Evolutionary conservation across 441 rosid species (phyloP).

Genomic region (Populus hybrid): DNA sequence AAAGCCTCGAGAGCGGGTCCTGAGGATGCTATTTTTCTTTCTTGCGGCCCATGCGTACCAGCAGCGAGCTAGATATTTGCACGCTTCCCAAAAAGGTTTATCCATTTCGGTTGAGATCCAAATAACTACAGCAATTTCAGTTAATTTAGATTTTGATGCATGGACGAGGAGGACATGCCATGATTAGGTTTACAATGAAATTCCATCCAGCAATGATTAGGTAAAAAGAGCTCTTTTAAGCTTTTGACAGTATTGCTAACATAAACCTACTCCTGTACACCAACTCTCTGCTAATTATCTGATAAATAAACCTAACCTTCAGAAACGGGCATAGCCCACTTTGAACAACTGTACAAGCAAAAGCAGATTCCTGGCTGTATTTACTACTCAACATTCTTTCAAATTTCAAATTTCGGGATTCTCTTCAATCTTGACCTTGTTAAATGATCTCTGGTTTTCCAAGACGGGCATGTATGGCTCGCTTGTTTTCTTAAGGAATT

Average conservation of each 20-base stretch:
- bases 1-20: not conserved
- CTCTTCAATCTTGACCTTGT: slow-evolving; percentile 35
- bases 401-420: slow-evolving; percentile 23
- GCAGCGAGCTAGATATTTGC: not conserved
- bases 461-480: slow-evolving; percentile 46
- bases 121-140: not conserved
- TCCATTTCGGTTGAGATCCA: not conserved
- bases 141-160: not conserved
- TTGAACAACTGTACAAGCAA: not conserved
- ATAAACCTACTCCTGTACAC: not conserved
- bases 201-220: not conserved
- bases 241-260: not conserved
- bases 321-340: not conserved
- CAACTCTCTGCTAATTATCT: not conserved
- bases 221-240: not conserved
- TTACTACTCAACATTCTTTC: slow-evolving; percentile 23
- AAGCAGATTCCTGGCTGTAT: not conserved
- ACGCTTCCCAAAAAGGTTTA: too few species aligned
- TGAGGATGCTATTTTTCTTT: not conserved
- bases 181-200: not conserved
- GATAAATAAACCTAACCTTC: not conserved
- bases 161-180: not conserved
- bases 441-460: slow-evolving; percentile 44
- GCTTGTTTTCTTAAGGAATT: slow-evolving; percentile 40
- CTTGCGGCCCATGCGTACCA: not conserved